phyloP scores from a whole-genome alignment of 768 basidiomycete species.

The Trametes coccinea region DNA sequence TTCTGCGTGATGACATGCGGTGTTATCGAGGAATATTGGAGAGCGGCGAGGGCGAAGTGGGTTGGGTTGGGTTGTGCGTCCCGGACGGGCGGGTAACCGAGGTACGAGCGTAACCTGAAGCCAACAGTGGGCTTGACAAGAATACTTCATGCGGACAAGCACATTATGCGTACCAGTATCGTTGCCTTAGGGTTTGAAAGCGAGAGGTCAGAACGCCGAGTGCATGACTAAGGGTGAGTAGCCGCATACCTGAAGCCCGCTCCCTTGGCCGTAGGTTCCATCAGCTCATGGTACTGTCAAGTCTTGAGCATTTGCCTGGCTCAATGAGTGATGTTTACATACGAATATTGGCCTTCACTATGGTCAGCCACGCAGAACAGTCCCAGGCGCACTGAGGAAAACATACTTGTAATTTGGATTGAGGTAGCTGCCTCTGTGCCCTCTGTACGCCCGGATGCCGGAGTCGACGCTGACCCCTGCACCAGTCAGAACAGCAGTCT shows the following conservation, averaged over 20 bases:
- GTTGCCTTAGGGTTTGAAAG: conserved; percentile 50
- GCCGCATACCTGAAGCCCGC: conserved; percentile 62
- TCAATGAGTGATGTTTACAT: conserved; percentile 29
- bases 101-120: conserved; percentile 64
- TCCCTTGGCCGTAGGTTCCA: conserved; percentile 70
- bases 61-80: conserved; percentile 84
- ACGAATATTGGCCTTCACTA: conserved; percentile 29
- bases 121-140: not conserved
- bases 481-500: conserved; percentile 76
- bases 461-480: conserved; percentile 96
- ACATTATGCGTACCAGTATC: conserved; percentile 66
- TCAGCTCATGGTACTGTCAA: conserved; percentile 72
- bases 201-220: not conserved
- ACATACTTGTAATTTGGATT: conserved; percentile 86
- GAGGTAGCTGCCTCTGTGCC: conserved; percentile 81
- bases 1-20: conserved; percentile 79
- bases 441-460: conserved; percentile 93
- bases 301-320: conserved; percentile 22
- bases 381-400: not conserved
- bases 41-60: conserved; percentile 82
- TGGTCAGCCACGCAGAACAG: not conserved
- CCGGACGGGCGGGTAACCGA: conserved; percentile 88
- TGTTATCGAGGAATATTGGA: conserved; percentile 68
- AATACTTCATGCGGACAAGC: too few relatives aligned
- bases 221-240: not conserved